Evolutionary conservation across 106 monocot genomes (phyloP).

Genomic region (Allium fistulosum): DNA sequence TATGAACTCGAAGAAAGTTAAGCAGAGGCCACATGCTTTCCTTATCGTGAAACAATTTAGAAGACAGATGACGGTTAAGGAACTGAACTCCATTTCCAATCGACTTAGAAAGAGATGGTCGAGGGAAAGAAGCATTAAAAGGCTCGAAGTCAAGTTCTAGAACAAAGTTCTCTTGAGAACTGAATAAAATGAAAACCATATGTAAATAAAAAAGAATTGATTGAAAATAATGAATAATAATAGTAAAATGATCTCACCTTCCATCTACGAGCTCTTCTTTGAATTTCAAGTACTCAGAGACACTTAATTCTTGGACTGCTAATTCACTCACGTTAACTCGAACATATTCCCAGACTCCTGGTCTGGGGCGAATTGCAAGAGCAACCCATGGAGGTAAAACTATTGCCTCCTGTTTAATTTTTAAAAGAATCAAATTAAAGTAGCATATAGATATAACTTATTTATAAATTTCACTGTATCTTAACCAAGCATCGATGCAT

Average conservation of each 20-base stretch:
- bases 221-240: not conserved
- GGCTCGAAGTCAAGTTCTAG: conserved; percentile 59
- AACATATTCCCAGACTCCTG: conserved; percentile 68
- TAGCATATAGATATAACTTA: too few relatives aligned
- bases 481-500: not conserved
- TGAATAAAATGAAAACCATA: conserved; percentile 26
- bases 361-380: conserved; percentile 54
- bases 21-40: conserved; percentile 94
- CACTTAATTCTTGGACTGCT: conserved; percentile 36
- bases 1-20: conserved; percentile 77
- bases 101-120: conserved; percentile 77
- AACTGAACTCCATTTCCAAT: conserved; percentile 99
- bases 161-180: conserved; percentile 18
- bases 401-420: conserved; percentile 44
- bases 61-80: conserved; percentile 92
- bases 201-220: conserved; percentile 24
- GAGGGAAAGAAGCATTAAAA: conserved; percentile 95
- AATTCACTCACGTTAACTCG: conserved; percentile 42
- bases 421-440: not conserved
- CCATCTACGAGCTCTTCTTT: conserved; percentile 67
- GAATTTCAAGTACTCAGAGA: conserved; percentile 58
- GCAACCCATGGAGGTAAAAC: conserved; percentile 60
- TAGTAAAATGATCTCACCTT: conserved; percentile 13
- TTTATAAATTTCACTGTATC: too few relatives aligned
- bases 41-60: conserved; percentile 89